Percentiles rank a stretch among this genome's conserved stretches.
Conservation (phyloP, 371 early-diverging fungal species). For the Mortierella sp. region DNA sequence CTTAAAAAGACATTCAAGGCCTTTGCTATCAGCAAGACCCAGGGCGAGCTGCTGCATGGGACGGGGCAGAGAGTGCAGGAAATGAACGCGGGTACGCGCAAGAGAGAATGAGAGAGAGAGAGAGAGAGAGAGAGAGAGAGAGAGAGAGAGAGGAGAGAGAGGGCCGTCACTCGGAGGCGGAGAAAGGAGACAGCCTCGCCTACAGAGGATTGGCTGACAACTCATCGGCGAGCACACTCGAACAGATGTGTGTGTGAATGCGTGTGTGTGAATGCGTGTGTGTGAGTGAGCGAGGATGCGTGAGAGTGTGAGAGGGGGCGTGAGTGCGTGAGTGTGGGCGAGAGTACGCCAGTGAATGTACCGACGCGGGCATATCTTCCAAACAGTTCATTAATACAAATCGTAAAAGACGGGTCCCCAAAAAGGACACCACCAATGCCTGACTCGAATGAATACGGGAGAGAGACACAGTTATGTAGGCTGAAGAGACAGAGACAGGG, state of each 20-base stretch:
- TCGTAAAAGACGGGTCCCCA: too few species aligned
- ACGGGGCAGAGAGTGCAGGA: neutral
- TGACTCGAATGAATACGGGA: too few species aligned
- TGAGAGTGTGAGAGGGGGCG: too few species aligned
- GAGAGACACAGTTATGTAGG: neutral
- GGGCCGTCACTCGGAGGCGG: neutral
- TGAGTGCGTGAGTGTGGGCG: too few species aligned
- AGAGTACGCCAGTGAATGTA: neutral
- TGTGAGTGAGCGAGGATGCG: too few species aligned
- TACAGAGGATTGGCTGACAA: neutral
- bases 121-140: neutral
- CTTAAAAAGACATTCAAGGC: neutral
- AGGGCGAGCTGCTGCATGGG: neutral
- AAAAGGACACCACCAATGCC: too few species aligned
- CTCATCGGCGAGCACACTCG: too few species aligned
- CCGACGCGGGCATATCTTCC: neutral
- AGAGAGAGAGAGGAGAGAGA: slow-evolving; percentile 2
- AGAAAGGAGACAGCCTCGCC: neutral
- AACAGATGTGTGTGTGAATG: too few species aligned
- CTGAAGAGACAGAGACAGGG: neutral
- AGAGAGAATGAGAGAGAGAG: slow-evolving; percentile 3
- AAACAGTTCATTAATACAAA: neutral
- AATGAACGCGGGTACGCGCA: neutral
- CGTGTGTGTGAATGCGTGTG: too few species aligned
- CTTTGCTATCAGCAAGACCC: neutral